Base-by-base conservation (phyloP, 2,329 filamentous ascomycete genomes). In the Nannizziopsis arthrosporioides region DNA sequence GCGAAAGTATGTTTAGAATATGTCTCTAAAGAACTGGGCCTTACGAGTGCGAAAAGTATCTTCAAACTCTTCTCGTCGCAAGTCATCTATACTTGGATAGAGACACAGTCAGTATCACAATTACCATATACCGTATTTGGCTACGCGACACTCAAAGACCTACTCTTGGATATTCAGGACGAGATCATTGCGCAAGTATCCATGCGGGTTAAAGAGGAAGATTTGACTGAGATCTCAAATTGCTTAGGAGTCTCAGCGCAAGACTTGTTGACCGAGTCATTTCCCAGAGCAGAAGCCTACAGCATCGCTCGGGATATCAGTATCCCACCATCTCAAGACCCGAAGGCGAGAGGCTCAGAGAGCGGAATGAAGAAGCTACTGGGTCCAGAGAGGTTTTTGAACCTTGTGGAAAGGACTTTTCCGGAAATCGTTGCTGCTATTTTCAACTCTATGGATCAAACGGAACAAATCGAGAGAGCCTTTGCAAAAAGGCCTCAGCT, bases 71-170 rank as follows among this genome's bases (percentile, higher is more conserved):
- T 96, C 60, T 81, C 86, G 5, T 81, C 89, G 1, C 92, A 98
- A 59, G 73, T 98, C 5, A 70, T 96, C 2, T 94, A 86, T 61
- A 94, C 88, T 0, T 98, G 89, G 90, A 76, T 93, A 2, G 80
- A 86, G 53, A 68, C 68, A 0, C 76, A 82, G 50, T 66, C 69
- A 1, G 69, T 94, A 6, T 71, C 76, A n/a, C 73, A 78, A 2
- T 84, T 98, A 42, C 90, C 92, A 0, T 94, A 78, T 59, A 70
- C 74, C n/a, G 84, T 92, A 1, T 98, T 98, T 63, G 83, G 81
- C 1, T 98, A 93, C 59, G 50, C 66, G 1, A 78, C 68, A 12
- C 73, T 96, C 1, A 63, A 72, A 14, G 80, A 85, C 3, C 74
- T 98, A 45, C 64, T 95, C 2, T 60, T 65, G 5, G 79, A 85